Conservation (phyloP, 768 basidiomycete genomes). For the Russula virescens region DNA sequence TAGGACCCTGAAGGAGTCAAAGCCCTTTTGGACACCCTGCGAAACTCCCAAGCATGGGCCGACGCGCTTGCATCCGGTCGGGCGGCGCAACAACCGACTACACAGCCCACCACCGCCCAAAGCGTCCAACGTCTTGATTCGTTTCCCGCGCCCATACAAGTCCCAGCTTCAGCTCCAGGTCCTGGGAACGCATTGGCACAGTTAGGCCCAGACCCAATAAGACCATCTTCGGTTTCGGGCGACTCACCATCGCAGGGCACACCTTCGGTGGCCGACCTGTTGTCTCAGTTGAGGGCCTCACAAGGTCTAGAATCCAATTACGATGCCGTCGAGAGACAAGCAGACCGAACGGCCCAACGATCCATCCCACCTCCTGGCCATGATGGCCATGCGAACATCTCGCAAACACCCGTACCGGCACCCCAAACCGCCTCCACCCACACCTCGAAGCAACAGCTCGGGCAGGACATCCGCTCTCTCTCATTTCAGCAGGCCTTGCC, state of each 20-base stretch:
- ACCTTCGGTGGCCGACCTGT: constrained; percentile 23
- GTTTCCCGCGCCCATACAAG: neutral
- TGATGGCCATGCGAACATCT: neutral
- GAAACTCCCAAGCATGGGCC: constrained; percentile 66
- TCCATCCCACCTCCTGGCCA: neutral
- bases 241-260: constrained; percentile 8
- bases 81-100: constrained; percentile 3
- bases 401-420: neutral
- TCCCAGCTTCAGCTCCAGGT: neutral
- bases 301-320: neutral
- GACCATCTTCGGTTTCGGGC: constrained; percentile 5
- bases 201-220: neutral
- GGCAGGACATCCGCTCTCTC: constrained; percentile 40
- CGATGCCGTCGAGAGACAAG: neutral
- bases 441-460: neutral
- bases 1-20: constrained; percentile 37
- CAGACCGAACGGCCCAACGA: neutral
- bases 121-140: constrained; percentile 2
- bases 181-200: neutral
- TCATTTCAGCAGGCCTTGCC: constrained; percentile 71
- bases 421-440: neutral
- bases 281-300: constrained; percentile 18
- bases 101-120: constrained; percentile 7
- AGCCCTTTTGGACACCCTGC: constrained; percentile 65
- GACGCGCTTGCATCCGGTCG: constrained; percentile 32